phyloP scores from a whole-genome alignment of 108 stramenopile genomes.

The Chaetoceros tenuissimus region DNA sequence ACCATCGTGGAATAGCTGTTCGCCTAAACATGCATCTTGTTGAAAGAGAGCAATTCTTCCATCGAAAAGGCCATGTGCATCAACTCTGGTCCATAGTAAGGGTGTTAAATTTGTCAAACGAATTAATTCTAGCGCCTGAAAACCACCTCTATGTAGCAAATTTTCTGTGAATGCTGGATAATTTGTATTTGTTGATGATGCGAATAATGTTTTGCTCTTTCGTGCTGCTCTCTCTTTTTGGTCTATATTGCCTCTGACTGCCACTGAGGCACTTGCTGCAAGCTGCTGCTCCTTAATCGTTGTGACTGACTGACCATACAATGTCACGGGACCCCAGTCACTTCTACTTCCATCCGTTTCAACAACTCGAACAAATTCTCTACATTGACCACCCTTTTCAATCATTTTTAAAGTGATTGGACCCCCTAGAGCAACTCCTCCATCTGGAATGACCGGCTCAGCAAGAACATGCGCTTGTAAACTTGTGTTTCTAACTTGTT shows the following conservation, averaged over 20 bases:
- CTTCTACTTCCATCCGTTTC: constrained; percentile 66
- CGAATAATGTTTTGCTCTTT: constrained; percentile 11
- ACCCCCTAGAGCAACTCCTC: constrained; percentile 69
- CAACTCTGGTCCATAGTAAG: constrained; percentile 77
- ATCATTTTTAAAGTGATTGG: constrained; percentile 77
- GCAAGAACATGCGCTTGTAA: constrained; percentile 35
- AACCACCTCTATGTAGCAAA: constrained; percentile 63
- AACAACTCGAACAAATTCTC: constrained; percentile 67
- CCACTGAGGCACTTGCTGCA: constrained; percentile 20
- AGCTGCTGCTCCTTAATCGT: constrained; percentile 56
- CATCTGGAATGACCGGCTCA: constrained; percentile 75
- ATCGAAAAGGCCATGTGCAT: constrained; percentile 71
- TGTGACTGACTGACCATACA: constrained; percentile 75
- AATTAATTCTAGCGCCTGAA: constrained; percentile 80
- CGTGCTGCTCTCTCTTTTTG: background rate
- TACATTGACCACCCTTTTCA: constrained; percentile 78
- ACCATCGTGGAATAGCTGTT: constrained; percentile 81
- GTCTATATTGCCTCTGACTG: constrained; percentile 3
- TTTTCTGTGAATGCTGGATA: constrained; percentile 54
- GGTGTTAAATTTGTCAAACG: constrained; percentile 80
- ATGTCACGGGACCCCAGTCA: constrained; percentile 72
- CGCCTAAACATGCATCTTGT: constrained; percentile 80
- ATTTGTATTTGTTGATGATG: constrained; percentile 3
- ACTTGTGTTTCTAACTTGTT: constrained; percentile 15
- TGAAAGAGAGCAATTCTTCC: constrained; percentile 68